Conservation (phyloP, 371 early-diverging fungal genomes). For the Furculomyces boomerangus region DNA sequence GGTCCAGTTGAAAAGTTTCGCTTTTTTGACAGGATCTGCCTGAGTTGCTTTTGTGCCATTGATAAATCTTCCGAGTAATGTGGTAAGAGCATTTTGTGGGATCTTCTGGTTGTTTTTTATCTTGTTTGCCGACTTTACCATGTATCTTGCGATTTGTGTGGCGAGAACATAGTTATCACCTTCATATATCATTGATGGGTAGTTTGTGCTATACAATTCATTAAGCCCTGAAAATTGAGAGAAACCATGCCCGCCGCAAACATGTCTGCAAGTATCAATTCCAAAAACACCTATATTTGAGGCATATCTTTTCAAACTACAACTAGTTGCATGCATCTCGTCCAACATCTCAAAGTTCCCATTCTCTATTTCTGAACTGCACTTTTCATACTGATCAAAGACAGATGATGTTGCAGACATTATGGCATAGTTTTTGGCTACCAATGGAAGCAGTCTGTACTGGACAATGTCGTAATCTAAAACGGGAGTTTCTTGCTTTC, state of each 20-base stretch:
- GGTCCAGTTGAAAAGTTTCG: not conserved
- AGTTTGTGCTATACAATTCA: constrained; percentile 40
- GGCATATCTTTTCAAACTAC: constrained; percentile 64
- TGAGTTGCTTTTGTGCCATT: no score
- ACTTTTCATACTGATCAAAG: constrained; percentile 34
- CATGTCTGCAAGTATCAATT: constrained; percentile 59
- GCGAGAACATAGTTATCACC: constrained; percentile 61
- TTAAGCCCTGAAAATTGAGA: constrained; percentile 54
- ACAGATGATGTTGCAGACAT: constrained; percentile 45
- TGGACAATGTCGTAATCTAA: constrained; percentile 61
- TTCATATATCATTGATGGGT: constrained; percentile 61
- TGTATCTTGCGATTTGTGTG: constrained; percentile 54
- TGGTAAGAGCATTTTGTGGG: constrained; percentile 9
- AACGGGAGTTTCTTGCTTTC: constrained; percentile 39
- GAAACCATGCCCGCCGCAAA: constrained; percentile 75
- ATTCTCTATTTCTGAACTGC: constrained; percentile 30
- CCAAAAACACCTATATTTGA: constrained; percentile 53
- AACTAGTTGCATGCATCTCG: constrained; percentile 68
- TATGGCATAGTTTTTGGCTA: constrained; percentile 54
- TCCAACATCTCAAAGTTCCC: constrained; percentile 32
- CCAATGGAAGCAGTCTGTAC: constrained; percentile 45
- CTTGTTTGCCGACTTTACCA: constrained; percentile 38
- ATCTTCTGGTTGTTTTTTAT: constrained; percentile 9
- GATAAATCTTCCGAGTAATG: constrained; percentile 11
- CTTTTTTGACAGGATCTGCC: no score